Evolutionary conservation across 352 stramenopile genomes (phyloP).

Genomic region (Pythium brassicae): DNA sequence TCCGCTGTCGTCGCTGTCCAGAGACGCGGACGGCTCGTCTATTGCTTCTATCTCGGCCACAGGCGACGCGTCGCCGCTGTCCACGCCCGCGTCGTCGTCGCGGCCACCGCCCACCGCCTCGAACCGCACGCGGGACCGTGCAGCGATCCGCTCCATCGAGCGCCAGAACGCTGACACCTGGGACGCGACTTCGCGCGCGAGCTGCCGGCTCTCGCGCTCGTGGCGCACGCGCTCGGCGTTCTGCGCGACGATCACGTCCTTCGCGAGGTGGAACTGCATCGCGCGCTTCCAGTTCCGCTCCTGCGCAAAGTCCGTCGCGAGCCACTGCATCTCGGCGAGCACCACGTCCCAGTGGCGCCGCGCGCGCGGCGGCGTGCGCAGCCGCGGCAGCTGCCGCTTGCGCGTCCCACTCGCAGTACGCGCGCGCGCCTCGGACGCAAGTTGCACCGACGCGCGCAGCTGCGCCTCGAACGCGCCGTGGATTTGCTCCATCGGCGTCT

Average conservation of each 20-base stretch:
- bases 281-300: slow-evolving; percentile 95
- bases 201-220: slow-evolving; percentile 60
- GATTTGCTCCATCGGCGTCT: slow-evolving; percentile 17
- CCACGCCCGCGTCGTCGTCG: slow-evolving; percentile 1
- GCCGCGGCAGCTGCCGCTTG: slow-evolving; percentile 68
- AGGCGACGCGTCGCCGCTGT: background rate
- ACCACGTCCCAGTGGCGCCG: slow-evolving; percentile 92
- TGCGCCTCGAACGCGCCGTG: slow-evolving; percentile 38
- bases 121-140: slow-evolving; percentile 68
- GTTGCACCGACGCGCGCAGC: slow-evolving; percentile 39
- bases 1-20: slow-evolving; percentile 4
- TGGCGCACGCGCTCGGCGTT: slow-evolving; percentile 65
- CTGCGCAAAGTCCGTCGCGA: slow-evolving; percentile 95
- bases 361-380: slow-evolving; percentile 40
- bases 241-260: slow-evolving; percentile 56
- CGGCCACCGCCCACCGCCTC: slow-evolving; percentile 19
- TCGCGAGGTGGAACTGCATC: slow-evolving; percentile 54
- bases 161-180: slow-evolving; percentile 82
- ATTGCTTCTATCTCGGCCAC: slow-evolving; percentile 8
- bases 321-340: slow-evolving; percentile 96
- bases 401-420: slow-evolving; percentile 35
- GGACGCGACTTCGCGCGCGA: slow-evolving; percentile 58
- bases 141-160: slow-evolving; percentile 80
- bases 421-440: slow-evolving; percentile 37
- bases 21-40: slow-evolving; percentile 1